A percentile compares a stretch with the other conserved stretches of the same genome.
phyloP scores from a whole-genome alignment of 2,329 filamentous ascomycete genomes.

The Apiospora rasikravindrae region DNA sequence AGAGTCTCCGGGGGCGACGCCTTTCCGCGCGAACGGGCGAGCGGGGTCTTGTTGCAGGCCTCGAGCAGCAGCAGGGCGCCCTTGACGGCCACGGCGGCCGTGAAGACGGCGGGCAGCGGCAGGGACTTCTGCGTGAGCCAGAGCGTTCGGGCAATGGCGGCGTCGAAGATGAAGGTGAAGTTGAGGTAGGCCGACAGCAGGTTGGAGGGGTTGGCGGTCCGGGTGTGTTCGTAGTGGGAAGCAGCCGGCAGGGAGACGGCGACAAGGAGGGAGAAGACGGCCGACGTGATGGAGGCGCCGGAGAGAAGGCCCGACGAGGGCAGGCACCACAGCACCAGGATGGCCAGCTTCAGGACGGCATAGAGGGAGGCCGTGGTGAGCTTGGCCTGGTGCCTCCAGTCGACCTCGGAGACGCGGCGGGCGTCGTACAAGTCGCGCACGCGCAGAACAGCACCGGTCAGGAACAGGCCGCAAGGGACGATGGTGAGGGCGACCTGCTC shows the following conservation, averaged over 20 bases:
- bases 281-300: background rate
- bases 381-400: constrained; percentile 6
- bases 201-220: background rate
- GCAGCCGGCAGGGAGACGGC: background rate
- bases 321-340: background rate
- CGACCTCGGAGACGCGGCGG: background rate
- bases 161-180: constrained; percentile 11
- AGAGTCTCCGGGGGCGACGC: background rate
- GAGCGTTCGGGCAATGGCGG: background rate
- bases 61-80: background rate
- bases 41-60: background rate
- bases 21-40: background rate
- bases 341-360: background rate
- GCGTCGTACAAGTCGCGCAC: background rate
- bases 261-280: background rate
- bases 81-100: background rate
- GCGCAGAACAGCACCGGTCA: background rate
- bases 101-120: background rate
- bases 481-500: background rate
- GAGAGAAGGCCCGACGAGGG: background rate
- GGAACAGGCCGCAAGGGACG: background rate
- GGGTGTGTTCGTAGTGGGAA: background rate
- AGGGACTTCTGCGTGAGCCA: background rate
- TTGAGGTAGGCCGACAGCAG: constrained; percentile 10
- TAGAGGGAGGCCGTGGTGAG: background rate